phyloP scores from a whole-genome alignment of 306 rosid species.

The Quercus rubra region DNA sequence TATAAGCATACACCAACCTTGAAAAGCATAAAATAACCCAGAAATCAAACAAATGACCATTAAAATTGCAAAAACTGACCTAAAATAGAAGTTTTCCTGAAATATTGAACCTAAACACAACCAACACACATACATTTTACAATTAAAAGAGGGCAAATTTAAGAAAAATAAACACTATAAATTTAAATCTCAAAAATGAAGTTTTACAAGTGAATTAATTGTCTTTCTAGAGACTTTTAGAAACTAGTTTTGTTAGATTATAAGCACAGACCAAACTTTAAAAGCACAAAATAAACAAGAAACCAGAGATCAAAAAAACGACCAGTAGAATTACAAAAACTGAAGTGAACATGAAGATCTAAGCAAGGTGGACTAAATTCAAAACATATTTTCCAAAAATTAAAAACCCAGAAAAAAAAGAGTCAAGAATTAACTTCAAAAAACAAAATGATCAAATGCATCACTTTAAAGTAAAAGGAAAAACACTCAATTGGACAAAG shows the following conservation, averaged over 20 bases:
- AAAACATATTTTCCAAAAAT: neutral
- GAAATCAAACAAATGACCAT: neutral
- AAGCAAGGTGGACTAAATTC: constrained; percentile 1
- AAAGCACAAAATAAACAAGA: neutral
- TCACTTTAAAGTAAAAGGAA: neutral
- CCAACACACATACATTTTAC: too few species aligned
- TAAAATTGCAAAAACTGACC: constrained; percentile 13
- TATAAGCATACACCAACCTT: neutral
- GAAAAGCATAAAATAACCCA: neutral
- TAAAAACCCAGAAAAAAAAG: neutral
- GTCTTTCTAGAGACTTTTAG: neutral
- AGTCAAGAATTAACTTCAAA: neutral
- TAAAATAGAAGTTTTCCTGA: neutral
- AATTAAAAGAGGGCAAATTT: too few species aligned
- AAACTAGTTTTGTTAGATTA: neutral
- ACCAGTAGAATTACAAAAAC: constrained; percentile 8
- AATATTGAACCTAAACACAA: neutral
- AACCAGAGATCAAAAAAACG: neutral
- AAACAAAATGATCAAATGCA: neutral
- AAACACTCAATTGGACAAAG: neutral
- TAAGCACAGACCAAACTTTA: neutral
- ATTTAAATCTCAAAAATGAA: neutral
- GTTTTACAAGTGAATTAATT: neutral
- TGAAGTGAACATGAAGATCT: constrained; percentile 35
- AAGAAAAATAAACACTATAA: neutral